Conservation (phyloP, 1,284 basidiomycete species). For the Rhodofomes roseus region DNA sequence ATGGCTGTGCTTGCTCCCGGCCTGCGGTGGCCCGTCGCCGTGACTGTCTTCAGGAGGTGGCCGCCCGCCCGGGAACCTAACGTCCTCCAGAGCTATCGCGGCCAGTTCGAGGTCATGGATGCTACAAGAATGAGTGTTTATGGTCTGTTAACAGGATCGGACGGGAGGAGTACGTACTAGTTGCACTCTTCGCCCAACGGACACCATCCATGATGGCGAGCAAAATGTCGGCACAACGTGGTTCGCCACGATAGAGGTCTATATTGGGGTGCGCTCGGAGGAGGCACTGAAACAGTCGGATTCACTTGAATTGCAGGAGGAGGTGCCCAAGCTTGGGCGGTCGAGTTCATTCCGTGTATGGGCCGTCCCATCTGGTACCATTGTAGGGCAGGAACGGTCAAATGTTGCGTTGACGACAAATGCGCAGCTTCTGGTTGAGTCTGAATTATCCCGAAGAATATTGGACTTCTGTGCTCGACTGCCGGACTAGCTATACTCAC, state of each 20-base stretch:
- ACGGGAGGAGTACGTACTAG: slow-evolving; percentile 35
- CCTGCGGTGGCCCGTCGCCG: slow-evolving; percentile 16
- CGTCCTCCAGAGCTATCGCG: slow-evolving; percentile 20
- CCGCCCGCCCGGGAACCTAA: slow-evolving; percentile 14
- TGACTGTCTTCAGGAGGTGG: slow-evolving; percentile 1
- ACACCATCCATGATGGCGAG: slow-evolving; percentile 41
- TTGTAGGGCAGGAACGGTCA: not conserved
- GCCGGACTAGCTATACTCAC: slow-evolving; percentile 3
- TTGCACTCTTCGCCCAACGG: slow-evolving; percentile 39
- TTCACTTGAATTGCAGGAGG: not conserved
- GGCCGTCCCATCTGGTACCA: not conserved
- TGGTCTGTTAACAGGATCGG: not conserved
- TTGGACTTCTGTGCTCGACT: not conserved
- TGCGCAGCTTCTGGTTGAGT: not conserved
- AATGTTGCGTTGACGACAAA: not conserved
- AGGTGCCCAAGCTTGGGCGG: not conserved
- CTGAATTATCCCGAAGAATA: not conserved
- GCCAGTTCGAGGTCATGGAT: slow-evolving; percentile 35
- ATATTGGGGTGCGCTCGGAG: not conserved
- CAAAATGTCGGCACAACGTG: slow-evolving; percentile 39
- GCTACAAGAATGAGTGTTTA: slow-evolving; percentile 23
- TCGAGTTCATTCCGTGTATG: not conserved
- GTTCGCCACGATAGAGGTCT: slow-evolving; percentile 33
- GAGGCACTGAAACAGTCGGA: not conserved
- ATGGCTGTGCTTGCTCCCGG: slow-evolving; percentile 30